phyloP scores from a whole-genome alignment of 2,329 filamentous ascomycete genomes.

The Arthroderma uncinatum region DNA sequence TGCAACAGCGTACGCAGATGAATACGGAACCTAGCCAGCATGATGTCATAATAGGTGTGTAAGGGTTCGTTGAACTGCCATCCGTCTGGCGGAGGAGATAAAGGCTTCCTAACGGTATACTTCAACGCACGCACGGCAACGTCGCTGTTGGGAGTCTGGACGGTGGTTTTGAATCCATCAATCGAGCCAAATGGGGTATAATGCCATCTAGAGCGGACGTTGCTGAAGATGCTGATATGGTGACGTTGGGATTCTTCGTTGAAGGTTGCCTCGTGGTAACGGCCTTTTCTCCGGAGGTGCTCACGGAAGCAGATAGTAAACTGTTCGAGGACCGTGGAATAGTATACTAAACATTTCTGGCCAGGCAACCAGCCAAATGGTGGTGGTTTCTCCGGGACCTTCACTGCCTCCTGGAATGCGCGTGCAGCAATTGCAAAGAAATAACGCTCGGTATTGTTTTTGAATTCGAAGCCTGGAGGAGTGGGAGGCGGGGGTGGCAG shows the following conservation, averaged over 20 bases:
- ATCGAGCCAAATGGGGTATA: conserved; percentile 11
- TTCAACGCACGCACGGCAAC: conserved; percentile 11
- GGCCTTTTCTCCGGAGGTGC: conserved; percentile 4
- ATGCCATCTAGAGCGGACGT: conserved; percentile 15
- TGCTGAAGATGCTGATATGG: conserved; percentile 14
- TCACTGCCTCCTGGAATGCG: conserved; percentile 15
- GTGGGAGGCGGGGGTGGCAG: neutral
- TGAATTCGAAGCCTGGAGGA: neutral
- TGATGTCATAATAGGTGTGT: conserved; percentile 15
- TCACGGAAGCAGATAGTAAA: conserved; percentile 12
- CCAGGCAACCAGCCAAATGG: conserved; percentile 13
- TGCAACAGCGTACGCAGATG: conserved; percentile 9
- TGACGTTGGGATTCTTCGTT: conserved; percentile 14
- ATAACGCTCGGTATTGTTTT: neutral
- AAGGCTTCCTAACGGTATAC: conserved; percentile 8
- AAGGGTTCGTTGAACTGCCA: conserved; percentile 12
- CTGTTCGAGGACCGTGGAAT: conserved; percentile 11
- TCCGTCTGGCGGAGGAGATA: conserved; percentile 11
- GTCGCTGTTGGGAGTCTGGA: conserved; percentile 9
- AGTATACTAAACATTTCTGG: conserved; percentile 12
- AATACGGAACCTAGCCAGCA: conserved; percentile 13
- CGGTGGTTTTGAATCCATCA: conserved; percentile 11
- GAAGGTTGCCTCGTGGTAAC: conserved; percentile 6
- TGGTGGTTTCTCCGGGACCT: conserved; percentile 13
- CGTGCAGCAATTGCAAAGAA: conserved; percentile 15